phyloP scores from a whole-genome alignment of 805 yeast genomes.

The Saccharomycopsis malanga region DNA sequence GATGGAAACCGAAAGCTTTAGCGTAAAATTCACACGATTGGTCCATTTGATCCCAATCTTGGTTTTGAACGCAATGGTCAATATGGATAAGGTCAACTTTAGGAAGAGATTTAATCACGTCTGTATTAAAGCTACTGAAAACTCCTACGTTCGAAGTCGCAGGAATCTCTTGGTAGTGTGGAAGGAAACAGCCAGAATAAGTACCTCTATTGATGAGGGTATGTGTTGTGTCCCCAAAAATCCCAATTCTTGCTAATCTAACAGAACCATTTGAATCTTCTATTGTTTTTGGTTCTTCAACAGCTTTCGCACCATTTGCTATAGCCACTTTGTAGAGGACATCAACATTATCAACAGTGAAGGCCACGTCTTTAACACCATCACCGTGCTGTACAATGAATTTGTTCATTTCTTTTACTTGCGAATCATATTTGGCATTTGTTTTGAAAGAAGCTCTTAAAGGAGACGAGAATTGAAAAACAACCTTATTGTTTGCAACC shows the following conservation, averaged over 20 bases:
- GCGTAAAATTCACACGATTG: conserved; percentile 53
- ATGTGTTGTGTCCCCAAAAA: conserved; percentile 61
- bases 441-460: conserved; percentile 27
- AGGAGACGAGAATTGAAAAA: conserved; percentile 41
- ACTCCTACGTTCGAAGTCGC: conserved; percentile 1
- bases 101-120: conserved; percentile 25
- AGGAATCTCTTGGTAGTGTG: conserved; percentile 35
- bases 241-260: conserved; percentile 43
- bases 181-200: conserved; percentile 41
- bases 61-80: conserved; percentile 81
- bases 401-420: conserved; percentile 35
- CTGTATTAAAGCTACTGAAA: conserved; percentile 2
- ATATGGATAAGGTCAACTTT: conserved; percentile 38
- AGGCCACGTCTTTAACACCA: conserved; percentile 72
- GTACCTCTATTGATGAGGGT: conserved; percentile 47
- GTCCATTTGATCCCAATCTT: conserved; percentile 61
- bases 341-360: conserved; percentile 48
- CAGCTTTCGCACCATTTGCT: conserved; percentile 42
- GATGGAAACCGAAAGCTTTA: conserved; percentile 60
- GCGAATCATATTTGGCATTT: conserved; percentile 23
- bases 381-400: conserved; percentile 61
- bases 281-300: conserved; percentile 27
- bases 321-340: conserved; percentile 41
- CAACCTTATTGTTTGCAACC: conserved; percentile 46
- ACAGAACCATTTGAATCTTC: conserved; percentile 46